Percentiles rank a stretch among this genome's conserved stretches.
These are phyloP conservation scores for Salinomyces thailandicus DNA, from an alignment of 2,329 filamentous ascomycete genomes.

Conservation along the genomic window DNA sequence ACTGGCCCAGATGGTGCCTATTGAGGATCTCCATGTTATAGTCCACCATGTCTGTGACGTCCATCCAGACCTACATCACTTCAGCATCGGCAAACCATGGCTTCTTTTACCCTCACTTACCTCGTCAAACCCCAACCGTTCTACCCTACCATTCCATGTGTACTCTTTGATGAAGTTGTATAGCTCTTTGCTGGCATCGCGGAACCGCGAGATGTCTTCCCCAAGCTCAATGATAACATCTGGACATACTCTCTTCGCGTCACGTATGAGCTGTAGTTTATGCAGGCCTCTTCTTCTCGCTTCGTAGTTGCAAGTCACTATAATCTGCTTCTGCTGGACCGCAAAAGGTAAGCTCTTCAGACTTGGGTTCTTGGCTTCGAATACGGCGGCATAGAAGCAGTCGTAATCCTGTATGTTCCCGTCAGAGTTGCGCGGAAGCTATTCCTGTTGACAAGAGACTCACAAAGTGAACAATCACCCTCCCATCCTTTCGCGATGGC, in stretches of 20 bases:
- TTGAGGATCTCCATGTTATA: constrained; percentile 72
- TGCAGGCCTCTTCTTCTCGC: constrained; percentile 59
- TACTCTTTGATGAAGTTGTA: constrained; percentile 62
- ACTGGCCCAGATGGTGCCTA: constrained; percentile 48
- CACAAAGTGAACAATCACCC: constrained; percentile 76
- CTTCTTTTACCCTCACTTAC: constrained; percentile 33
- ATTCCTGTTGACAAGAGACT: constrained; percentile 20
- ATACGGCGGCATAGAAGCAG: constrained; percentile 90
- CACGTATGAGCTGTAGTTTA: constrained; percentile 77
- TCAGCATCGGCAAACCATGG: neutral
- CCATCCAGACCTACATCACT: constrained; percentile 49
- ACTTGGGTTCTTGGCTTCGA: constrained; percentile 67
- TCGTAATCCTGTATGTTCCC: constrained; percentile 54
- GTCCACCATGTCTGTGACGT: constrained; percentile 75
- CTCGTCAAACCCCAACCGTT: constrained; percentile 85
- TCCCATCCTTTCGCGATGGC: constrained; percentile 45
- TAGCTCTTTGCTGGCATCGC: constrained; percentile 72
- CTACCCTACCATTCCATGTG: constrained; percentile 68
- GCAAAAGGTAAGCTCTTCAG: constrained; percentile 66
- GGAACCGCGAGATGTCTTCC: constrained; percentile 75
- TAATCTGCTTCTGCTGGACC: constrained; percentile 83
- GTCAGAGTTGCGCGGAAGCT: constrained; percentile 10
- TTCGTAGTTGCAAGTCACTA: constrained; percentile 90
- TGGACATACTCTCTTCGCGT: constrained; percentile 70
- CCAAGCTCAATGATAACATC: constrained; percentile 78